Conservation (phyloP, 805 yeast species). For the Saturnispora dispora region DNA sequence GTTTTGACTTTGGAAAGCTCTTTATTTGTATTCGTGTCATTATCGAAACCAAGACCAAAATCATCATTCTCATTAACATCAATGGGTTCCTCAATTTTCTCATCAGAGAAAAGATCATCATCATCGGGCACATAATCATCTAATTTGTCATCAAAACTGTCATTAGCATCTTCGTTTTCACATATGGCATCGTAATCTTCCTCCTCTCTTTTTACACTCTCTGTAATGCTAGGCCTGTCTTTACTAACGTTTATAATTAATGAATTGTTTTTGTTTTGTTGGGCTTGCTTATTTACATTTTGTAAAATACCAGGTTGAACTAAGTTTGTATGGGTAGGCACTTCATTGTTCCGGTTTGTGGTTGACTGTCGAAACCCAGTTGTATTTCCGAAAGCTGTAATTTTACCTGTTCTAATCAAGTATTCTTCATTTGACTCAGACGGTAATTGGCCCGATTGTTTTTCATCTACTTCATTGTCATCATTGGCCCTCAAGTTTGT, state of each 20-base stretch:
- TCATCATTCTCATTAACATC: slow-evolving; percentile 13
- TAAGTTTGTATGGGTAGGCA: slow-evolving; percentile 35
- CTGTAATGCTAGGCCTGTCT: background rate
- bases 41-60: background rate
- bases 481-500: slow-evolving; percentile 1
- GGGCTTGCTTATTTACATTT: slow-evolving; percentile 8
- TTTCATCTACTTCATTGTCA: slow-evolving; percentile 11
- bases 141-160: slow-evolving; percentile 11
- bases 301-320: slow-evolving; percentile 40
- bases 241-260: background rate
- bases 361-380: slow-evolving; percentile 45
- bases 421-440: slow-evolving; percentile 77
- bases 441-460: slow-evolving; percentile 30
- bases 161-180: slow-evolving; percentile 18
- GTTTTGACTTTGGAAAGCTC: slow-evolving; percentile 1
- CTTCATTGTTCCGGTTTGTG: slow-evolving; percentile 19
- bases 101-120: slow-evolving; percentile 6
- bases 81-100: slow-evolving; percentile 6
- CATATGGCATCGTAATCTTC: slow-evolving; percentile 14
- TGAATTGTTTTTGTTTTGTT: background rate
- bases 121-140: slow-evolving; percentile 13
- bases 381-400: slow-evolving; percentile 83
- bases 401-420: slow-evolving; percentile 79
- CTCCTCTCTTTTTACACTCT: background rate
- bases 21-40: background rate